phyloP scores from a whole-genome alignment of 2,329 filamentous ascomycete species.

The Alternaria sp. region DNA sequence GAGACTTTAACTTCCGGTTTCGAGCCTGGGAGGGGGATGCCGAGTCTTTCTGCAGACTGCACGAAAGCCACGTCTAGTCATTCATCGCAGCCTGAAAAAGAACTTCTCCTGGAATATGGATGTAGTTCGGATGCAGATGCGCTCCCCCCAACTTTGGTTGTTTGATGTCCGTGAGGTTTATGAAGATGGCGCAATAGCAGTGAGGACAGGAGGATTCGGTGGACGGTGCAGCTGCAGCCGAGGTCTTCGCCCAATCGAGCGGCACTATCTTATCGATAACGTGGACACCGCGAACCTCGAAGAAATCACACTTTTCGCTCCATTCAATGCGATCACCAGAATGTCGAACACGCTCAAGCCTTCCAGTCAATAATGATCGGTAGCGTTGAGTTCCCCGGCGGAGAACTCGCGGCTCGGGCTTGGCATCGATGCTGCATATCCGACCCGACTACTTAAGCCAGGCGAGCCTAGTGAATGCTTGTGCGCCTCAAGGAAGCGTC shows the following conservation, averaged over 20 bases:
- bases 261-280: neutral
- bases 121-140: neutral
- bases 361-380: neutral
- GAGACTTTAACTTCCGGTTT: neutral
- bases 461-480: neutral
- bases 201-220: neutral
- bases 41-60: neutral
- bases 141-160: neutral
- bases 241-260: neutral
- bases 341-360: neutral
- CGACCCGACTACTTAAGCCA: neutral
- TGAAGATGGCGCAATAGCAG: neutral
- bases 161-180: neutral
- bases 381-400: neutral
- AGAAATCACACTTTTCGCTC: neutral
- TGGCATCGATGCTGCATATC: neutral
- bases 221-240: neutral
- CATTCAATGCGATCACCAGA: neutral
- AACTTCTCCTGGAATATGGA: neutral
- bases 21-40: neutral
- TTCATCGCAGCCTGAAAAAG: neutral
- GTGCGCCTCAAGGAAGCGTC: neutral
- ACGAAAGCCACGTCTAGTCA: neutral
- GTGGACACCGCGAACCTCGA: neutral
- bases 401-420: neutral